A percentile compares a stretch with the other conserved stretches of the same genome.
These are phyloP conservation scores for Hypomyces perniciosus DNA, from an alignment of 2,329 filamentous ascomycete species.

Conservation along the genomic window DNA sequence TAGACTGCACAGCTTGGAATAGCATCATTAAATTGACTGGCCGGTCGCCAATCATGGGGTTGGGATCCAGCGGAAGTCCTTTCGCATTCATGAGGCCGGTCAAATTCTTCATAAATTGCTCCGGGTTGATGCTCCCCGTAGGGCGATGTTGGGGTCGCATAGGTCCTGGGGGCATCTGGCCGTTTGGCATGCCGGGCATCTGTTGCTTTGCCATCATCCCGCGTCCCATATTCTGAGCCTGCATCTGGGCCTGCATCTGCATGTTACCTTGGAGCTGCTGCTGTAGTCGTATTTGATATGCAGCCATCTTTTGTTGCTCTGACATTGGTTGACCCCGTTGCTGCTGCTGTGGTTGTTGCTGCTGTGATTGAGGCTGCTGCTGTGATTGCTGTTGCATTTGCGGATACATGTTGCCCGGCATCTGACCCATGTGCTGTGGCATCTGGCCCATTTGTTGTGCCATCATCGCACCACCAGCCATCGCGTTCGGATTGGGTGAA, in stretches of 20 bases:
- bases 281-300: constrained; percentile 80
- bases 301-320: constrained; percentile 66
- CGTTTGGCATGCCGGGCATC: constrained; percentile 46
- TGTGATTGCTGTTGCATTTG: constrained; percentile 40
- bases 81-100: constrained; percentile 71
- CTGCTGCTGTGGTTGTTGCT: constrained; percentile 63
- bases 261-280: constrained; percentile 60
- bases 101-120: constrained; percentile 71
- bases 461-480: constrained; percentile 49
- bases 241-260: constrained; percentile 48
- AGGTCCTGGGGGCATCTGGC: constrained; percentile 46
- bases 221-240: constrained; percentile 37
- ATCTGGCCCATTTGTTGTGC: constrained; percentile 45
- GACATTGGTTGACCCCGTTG: constrained; percentile 32
- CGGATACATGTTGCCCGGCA: constrained; percentile 37
- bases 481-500: constrained; percentile 48
- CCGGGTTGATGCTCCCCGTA: constrained; percentile 46
- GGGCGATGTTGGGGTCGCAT: constrained; percentile 46
- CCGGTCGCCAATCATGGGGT: constrained; percentile 67
- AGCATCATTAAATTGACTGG: constrained; percentile 69
- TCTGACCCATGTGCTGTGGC: constrained; percentile 42
- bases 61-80: constrained; percentile 66
- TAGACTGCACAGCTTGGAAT: constrained; percentile 67
- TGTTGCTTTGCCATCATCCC: constrained; percentile 50
- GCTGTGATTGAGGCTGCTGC: constrained; percentile 36